Evolutionary conservation across 2,329 filamentous ascomycete genomes (phyloP).

Genomic region (Trichoderma harzianum): DNA sequence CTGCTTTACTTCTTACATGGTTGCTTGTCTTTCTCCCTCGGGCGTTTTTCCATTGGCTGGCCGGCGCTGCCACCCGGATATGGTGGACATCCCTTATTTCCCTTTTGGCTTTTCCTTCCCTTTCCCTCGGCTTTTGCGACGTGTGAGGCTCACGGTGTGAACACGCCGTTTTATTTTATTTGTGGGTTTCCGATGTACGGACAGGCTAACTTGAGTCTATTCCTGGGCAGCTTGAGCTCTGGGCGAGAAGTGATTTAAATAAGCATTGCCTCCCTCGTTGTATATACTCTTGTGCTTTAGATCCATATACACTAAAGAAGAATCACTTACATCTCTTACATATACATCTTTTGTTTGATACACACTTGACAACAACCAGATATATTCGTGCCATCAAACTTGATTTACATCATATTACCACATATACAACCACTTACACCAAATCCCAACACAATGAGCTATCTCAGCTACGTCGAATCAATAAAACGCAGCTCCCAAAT

Average conservation of each 20-base stretch:
- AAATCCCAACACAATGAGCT: neutral
- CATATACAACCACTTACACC: neutral
- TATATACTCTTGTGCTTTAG: neutral
- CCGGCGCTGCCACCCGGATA: neutral
- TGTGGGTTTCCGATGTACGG: constrained; percentile 3
- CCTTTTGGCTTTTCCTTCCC: neutral
- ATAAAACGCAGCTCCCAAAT: neutral
- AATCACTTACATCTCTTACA: neutral
- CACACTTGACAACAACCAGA: neutral
- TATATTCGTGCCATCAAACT: neutral
- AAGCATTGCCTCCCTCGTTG: neutral
- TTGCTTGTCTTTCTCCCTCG: neutral
- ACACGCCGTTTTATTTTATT: neutral
- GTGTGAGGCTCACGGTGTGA: neutral
- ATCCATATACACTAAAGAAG: neutral
- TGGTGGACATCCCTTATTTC: neutral
- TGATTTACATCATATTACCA: neutral
- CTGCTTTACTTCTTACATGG: neutral
- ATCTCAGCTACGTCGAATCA: neutral
- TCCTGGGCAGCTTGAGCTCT: neutral
- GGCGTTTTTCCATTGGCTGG: neutral
- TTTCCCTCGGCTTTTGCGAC: neutral
- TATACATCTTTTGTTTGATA: neutral
- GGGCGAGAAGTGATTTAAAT: neutral
- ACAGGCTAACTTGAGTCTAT: neutral